A percentile compares a stretch with the other conserved stretches of the same genome.
These are phyloP conservation scores for Ormosia semicastrata DNA, from an alignment of 306 rosid genomes.

Conservation along the genomic window DNA sequence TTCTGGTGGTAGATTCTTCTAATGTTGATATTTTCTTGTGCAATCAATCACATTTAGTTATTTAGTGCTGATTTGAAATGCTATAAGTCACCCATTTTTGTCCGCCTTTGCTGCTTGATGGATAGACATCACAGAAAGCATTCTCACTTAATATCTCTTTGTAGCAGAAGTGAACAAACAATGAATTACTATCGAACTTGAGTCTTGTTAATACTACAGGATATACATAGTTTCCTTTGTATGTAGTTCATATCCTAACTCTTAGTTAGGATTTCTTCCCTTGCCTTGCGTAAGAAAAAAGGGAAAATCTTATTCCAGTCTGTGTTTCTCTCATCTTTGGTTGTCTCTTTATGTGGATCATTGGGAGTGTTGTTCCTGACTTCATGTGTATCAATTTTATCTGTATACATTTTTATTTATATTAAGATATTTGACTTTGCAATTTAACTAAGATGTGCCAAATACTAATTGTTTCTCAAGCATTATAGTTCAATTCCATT, in stretches of 20 bases:
- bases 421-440: neutral
- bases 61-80: constrained; percentile 1
- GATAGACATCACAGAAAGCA: neutral
- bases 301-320: neutral
- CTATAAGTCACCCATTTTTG: neutral
- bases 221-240: neutral
- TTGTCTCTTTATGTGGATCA: neutral
- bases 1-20: neutral
- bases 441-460: neutral
- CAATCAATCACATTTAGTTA: neutral
- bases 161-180: neutral
- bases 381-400: constrained; percentile 7
- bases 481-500: neutral
- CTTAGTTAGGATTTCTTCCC: neutral
- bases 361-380: neutral
- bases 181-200: neutral
- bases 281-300: neutral
- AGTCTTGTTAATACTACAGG: neutral
- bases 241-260: neutral
- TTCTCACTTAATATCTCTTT: neutral
- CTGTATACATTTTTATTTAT: neutral
- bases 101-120: neutral
- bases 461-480: constrained; percentile 3
- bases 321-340: neutral
- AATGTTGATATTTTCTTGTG: neutral